These are phyloP conservation scores for Emericellopsis cladophorae DNA, from an alignment of 2,329 filamentous ascomycete genomes.

Conservation along the genomic window DNA sequence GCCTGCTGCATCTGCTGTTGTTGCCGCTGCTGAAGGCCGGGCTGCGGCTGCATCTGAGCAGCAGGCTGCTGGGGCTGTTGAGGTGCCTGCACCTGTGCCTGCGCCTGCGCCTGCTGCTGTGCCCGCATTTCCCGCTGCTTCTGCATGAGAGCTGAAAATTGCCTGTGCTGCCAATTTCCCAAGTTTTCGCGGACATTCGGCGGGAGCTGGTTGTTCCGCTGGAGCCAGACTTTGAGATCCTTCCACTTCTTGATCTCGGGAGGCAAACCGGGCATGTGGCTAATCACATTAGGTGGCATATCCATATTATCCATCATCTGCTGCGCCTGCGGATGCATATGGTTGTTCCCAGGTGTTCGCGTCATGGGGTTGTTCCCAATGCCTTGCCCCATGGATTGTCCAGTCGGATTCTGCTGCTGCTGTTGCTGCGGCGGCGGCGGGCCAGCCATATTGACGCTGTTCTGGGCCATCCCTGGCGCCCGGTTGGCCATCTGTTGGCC, in stretches of 20 bases:
- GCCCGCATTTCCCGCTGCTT: slow-evolving; percentile 10
- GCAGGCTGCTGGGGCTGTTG: too few relatives aligned
- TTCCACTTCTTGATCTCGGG: slow-evolving; percentile 35
- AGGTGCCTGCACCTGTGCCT: background rate
- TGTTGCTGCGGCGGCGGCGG: slow-evolving; percentile 16
- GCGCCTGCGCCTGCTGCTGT: slow-evolving; percentile 4
- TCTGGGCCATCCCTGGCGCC: slow-evolving; percentile 14
- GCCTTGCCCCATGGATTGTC: slow-evolving; percentile 5
- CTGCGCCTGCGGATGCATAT: slow-evolving; percentile 16
- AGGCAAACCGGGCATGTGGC: slow-evolving; percentile 17
- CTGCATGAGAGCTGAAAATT: slow-evolving; percentile 22
- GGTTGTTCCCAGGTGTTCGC: slow-evolving; percentile 5
- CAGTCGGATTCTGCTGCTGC: slow-evolving; percentile 9
- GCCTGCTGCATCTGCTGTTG: slow-evolving; percentile 5
- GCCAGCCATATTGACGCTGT: slow-evolving; percentile 15
- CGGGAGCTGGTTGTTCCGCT: slow-evolving; percentile 20
- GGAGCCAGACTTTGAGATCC: slow-evolving; percentile 29
- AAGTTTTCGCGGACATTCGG: slow-evolving; percentile 19
- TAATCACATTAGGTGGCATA: slow-evolving; percentile 21
- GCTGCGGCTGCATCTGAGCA: slow-evolving; percentile 3
- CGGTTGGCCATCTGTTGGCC: slow-evolving; percentile 18
- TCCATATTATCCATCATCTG: slow-evolving; percentile 35
- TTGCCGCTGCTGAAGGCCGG: slow-evolving; percentile 8
- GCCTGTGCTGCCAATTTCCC: slow-evolving; percentile 20
- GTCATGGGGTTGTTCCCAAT: slow-evolving; percentile 3